Evolutionary conservation across 768 basidiomycete genomes (phyloP).

Genomic region (Pisolithus orientalis): DNA sequence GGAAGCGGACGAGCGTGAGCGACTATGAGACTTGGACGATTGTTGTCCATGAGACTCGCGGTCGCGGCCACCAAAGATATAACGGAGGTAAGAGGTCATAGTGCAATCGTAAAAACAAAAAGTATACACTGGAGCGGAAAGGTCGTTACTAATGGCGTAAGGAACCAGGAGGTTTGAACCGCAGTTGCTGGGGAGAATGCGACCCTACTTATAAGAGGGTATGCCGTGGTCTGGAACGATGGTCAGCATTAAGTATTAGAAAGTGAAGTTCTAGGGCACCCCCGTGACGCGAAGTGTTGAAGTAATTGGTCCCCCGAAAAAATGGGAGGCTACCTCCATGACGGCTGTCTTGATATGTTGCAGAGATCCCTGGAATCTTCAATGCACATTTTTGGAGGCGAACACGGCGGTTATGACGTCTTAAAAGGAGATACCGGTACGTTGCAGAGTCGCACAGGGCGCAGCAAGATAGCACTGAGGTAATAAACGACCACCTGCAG

Average conservation of each 20-base stretch:
- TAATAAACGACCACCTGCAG: constrained; percentile 19
- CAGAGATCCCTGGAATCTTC: constrained; percentile 7
- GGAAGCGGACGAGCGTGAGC: constrained; percentile 35
- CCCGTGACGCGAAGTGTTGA: constrained; percentile 20
- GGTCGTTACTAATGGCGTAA: constrained; percentile 12
- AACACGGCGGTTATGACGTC: constrained; percentile 23
- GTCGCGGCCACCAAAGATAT: constrained; percentile 33
- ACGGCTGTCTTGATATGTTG: constrained; percentile 7
- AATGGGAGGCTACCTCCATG: constrained; percentile 10
- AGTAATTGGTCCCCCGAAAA: constrained; percentile 30
- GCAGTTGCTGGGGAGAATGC: not conserved
- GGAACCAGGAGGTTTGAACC: constrained; percentile 10
- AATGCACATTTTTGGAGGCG: constrained; percentile 6
- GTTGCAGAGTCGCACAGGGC: constrained; percentile 14
- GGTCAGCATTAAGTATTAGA: not conserved
- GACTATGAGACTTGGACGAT: constrained; percentile 36
- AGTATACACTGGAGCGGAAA: not conserved
- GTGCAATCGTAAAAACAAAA: constrained; percentile 12
- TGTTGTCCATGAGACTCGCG: constrained; percentile 20
- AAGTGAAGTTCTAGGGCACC: constrained; percentile 17
- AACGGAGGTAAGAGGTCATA: constrained; percentile 50
- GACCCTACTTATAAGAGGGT: constrained; percentile 16
- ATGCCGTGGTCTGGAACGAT: constrained; percentile 14
- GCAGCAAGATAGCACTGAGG: constrained; percentile 17
- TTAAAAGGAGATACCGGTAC: constrained; percentile 16